A percentile compares a stretch with the other conserved stretches of the same genome.
These are phyloP conservation scores for Solanum chacoense DNA, from an alignment of 305 asterid species.

Conservation along the genomic window DNA sequence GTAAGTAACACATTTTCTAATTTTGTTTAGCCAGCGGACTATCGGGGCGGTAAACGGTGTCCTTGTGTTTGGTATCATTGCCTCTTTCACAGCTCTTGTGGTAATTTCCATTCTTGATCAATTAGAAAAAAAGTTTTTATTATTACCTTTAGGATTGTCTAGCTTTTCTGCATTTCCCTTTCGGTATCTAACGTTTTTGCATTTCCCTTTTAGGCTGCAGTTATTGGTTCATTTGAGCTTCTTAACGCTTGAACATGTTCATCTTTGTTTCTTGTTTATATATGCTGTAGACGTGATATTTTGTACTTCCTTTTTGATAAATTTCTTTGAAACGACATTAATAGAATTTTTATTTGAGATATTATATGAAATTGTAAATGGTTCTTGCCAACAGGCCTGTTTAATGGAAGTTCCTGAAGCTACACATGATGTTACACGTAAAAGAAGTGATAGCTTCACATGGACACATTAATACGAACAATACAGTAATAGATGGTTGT, in stretches of 20 bases:
- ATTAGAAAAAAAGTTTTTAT: not conserved
- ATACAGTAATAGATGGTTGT: not conserved
- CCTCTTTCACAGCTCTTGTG: constrained; percentile 74
- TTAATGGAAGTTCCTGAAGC: not conserved
- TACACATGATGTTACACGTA: not conserved
- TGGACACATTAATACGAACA: not conserved
- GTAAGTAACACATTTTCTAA: constrained; percentile 11
- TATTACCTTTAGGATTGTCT: not conserved
- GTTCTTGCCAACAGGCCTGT: not conserved
- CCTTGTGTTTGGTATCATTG: constrained; percentile 55
- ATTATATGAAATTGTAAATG: not conserved
- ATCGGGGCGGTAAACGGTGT: constrained; percentile 82
- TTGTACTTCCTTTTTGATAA: not conserved
- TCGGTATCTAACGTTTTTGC: not conserved
- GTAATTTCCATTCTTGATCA: constrained; percentile 30
- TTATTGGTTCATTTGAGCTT: not conserved
- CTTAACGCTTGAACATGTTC: not conserved
- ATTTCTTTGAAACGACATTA: not conserved
- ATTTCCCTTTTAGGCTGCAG: not conserved
- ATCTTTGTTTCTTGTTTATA: not conserved
- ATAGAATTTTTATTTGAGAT: not conserved
- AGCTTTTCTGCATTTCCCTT: not conserved
- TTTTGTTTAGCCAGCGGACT: constrained; percentile 57
- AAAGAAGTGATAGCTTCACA: not conserved
- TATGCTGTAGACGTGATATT: not conserved